Percentiles rank a stretch among this genome's conserved stretches.
These are phyloP conservation scores for Lunasporangiospora selenospora DNA, from an alignment of 192 early-diverging fungal species.

Conservation along the genomic window DNA sequence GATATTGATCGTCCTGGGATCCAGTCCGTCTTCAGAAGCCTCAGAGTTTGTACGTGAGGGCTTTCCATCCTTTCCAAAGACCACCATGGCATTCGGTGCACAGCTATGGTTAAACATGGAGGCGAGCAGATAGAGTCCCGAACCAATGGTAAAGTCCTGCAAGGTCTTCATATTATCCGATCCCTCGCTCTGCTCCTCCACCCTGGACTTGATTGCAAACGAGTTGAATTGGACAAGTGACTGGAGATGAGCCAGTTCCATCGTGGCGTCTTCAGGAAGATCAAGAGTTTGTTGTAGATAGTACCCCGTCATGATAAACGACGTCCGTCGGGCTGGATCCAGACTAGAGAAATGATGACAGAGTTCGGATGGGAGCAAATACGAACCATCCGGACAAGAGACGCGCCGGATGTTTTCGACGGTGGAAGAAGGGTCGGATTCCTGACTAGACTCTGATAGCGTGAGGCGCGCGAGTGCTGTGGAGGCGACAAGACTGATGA, in stretches of 20 bases:
- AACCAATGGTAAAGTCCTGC: constrained; percentile 25
- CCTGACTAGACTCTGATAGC: no score
- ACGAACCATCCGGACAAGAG: constrained; percentile 9
- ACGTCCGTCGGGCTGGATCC: background rate
- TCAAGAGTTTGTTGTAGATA: constrained; percentile 21
- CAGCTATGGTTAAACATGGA: constrained; percentile 48
- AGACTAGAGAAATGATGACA: constrained; percentile 24
- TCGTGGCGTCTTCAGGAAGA: constrained; percentile 9
- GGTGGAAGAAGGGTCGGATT: no score
- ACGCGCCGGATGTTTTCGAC: constrained; percentile 2
- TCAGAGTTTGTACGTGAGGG: background rate
- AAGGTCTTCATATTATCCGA: background rate
- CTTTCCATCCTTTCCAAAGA: constrained; percentile 19
- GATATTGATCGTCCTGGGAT: constrained; percentile 34
- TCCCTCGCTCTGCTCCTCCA: background rate
- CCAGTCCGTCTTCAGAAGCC: background rate
- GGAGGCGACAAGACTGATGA: no score
- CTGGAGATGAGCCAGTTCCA: constrained; percentile 26
- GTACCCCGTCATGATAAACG: constrained; percentile 21
- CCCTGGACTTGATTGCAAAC: constrained; percentile 33
- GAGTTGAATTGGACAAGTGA: constrained; percentile 28
- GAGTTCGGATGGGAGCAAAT: constrained; percentile 6
- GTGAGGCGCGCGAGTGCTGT: no score
- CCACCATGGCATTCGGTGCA: constrained; percentile 33
- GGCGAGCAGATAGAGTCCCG: constrained; percentile 24